Evolutionary conservation across 2,329 filamentous ascomycete species (phyloP), one percentile per base, ranked within the genome.

Genomic region (Seiridium cupressi): DNA sequence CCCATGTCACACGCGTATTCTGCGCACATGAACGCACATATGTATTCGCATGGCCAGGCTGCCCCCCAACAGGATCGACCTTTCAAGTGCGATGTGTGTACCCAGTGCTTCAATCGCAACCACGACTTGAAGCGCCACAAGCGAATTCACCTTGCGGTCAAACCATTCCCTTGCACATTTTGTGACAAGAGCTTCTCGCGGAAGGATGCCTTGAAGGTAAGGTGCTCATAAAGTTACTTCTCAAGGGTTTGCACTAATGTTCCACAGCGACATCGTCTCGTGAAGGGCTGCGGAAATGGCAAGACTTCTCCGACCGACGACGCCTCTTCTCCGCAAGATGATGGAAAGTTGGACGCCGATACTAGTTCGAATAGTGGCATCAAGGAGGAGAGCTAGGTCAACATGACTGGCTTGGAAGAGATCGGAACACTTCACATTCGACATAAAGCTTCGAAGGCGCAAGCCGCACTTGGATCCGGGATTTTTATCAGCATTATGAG

Each of bases 101-200:
- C 91, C 0, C 92, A 96, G 73, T 93, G 91, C 44, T 99, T 99
- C 79, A 98, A 96, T 74, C 84, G 95, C 4, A 98, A 98, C 65
- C 95, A 98, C 71, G 95, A 98, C 71, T 76, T 98, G 68, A 99
- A 99, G 77, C 85, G 95, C 56, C 95, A 99, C 74, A 97, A 97
- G 81, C 82, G 93, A 55, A 98, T 98, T 61, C 95, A 99, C 75
- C 77, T 98, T 60, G 91, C 93, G 0, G 92, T 98, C 46, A 99
- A 99, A 81, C 95, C 95, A 0, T 98, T 94, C 74, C 93, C 93
- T 0, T 99, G 95, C 73, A 86, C 81, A 5, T 89, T 90, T 70
- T 99, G 95, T 73, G 93, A 96, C 63, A 98, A 98, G 84, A 95
- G 91, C 72, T 99, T 99, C 71, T 97, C 93, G 3, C 84, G 95